Conservation (phyloP, 164 flowering plant species). For the Macadamia integrifolia region DNA sequence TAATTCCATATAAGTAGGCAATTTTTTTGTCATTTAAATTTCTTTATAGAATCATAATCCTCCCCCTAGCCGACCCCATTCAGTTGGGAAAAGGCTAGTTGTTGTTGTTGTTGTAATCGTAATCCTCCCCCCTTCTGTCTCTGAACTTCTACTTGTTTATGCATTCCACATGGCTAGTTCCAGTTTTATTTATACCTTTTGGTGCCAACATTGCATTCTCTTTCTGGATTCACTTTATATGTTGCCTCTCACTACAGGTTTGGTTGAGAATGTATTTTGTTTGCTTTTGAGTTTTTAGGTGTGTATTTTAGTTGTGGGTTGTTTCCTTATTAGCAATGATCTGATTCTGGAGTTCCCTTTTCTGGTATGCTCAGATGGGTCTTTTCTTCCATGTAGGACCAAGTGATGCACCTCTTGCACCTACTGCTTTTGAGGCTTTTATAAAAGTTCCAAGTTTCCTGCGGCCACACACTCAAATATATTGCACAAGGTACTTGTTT, state of each 20-base stretch:
- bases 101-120: no score
- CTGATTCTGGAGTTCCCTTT: conserved; percentile 3
- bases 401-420: conserved; percentile 87
- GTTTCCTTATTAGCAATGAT: neutral
- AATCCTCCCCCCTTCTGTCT: no score
- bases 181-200: neutral
- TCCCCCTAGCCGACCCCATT: no score
- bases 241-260: neutral
- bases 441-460: conserved; percentile 83
- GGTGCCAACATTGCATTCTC: conserved; percentile 1
- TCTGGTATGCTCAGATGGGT: conserved; percentile 6
- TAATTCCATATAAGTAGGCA: no score
- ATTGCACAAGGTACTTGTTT: conserved; percentile 76
- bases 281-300: neutral
- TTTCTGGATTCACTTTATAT: neutral
- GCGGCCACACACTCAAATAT: conserved; percentile 93
- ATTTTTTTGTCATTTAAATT: no score
- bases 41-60: no score
- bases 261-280: neutral
- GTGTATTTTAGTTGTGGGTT: neutral
- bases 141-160: neutral
- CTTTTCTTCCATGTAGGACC: conserved; percentile 57
- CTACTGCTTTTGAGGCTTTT: conserved; percentile 80
- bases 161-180: neutral
- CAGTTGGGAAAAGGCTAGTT: no score